Percentiles rank a stretch among this genome's conserved stretches.
Evolutionary conservation across 148 eudicot genomes (phyloP).

Genomic region (Rhododendron molle): DNA sequence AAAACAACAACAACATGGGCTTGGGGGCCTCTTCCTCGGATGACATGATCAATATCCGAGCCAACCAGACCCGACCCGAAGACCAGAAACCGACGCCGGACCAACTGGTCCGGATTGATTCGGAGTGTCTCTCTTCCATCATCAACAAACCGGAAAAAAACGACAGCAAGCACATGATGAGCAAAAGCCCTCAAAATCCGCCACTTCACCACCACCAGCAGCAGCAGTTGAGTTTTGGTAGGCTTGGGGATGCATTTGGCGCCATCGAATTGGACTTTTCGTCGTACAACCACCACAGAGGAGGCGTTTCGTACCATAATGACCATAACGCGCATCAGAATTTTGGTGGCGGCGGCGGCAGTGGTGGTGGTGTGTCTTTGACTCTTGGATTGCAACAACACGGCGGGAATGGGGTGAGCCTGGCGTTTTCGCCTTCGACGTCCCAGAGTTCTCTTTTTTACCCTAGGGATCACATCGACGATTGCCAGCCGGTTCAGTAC

Average conservation of each 20-base stretch:
- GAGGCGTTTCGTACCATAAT: conserved; percentile 5
- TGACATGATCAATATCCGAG: conserved; percentile 14
- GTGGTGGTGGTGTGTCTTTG: conserved; percentile 52
- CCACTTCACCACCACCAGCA: conserved; percentile 15
- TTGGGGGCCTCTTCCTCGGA: conserved; percentile 33
- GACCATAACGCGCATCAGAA: conserved; percentile 27
- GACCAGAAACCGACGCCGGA: conserved; percentile 70
- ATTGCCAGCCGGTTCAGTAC: conserved; percentile 42
- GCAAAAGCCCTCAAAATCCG: conserved; percentile 6
- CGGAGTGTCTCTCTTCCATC: conserved; percentile 65
- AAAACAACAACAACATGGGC: conserved; percentile 17
- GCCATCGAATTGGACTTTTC: conserved; percentile 65
- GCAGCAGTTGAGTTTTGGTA: conserved; percentile 38
- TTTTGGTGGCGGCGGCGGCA: conserved; percentile 26
- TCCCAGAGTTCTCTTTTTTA: conserved; percentile 60
- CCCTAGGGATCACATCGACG: conserved; percentile 38
- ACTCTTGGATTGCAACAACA: conserved; percentile 89
- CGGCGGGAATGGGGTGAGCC: conserved; percentile 61
- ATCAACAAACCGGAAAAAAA: conserved; percentile 42
- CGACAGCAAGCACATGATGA: not conserved
- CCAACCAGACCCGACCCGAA: conserved; percentile 8
- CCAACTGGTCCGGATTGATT: conserved; percentile 56
- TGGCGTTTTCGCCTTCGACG: conserved; percentile 44
- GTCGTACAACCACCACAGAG: conserved; percentile 39
- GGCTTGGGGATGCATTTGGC: conserved; percentile 40